phyloP scores from a whole-genome alignment of 371 early-diverging fungal genomes.

The Smittium culicis region DNA sequence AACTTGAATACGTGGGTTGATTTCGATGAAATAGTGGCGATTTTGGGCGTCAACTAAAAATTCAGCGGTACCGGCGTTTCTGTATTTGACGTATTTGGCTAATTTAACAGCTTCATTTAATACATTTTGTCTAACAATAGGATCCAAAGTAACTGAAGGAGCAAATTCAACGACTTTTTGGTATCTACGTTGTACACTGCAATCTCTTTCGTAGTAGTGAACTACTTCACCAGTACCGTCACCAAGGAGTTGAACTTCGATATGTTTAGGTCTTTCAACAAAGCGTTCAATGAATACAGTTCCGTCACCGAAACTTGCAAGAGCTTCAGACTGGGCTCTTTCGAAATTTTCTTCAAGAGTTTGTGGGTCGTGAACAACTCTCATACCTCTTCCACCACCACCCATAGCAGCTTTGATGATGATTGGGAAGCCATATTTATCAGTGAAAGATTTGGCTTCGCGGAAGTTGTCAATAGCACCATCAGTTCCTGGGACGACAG shows the following conservation, averaged over 20 bases:
- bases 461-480: constrained; percentile 56
- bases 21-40: constrained; percentile 90
- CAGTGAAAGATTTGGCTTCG: constrained; percentile 59
- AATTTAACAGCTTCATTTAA: constrained; percentile 80
- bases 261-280: constrained; percentile 83
- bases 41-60: constrained; percentile 82
- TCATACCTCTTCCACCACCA: constrained; percentile 97
- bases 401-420: constrained; percentile 96
- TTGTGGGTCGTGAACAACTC: constrained; percentile 59
- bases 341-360: constrained; percentile 57
- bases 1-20: constrained; percentile 88
- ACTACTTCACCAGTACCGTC: constrained; percentile 80
- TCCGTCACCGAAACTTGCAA: constrained; percentile 85
- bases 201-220: constrained; percentile 89
- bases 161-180: constrained; percentile 96
- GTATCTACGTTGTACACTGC: constrained; percentile 94
- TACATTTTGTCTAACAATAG: constrained; percentile 57
- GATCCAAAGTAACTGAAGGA: constrained; percentile 60
- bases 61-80: constrained; percentile 94
- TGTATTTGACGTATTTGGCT: constrained; percentile 76
- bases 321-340: constrained; percentile 76
- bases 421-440: constrained; percentile 74
- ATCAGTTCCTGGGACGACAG: constrained; percentile 77
- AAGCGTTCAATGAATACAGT: constrained; percentile 90
- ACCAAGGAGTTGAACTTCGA: constrained; percentile 91